phyloP scores from a whole-genome alignment of 108 stramenopile genomes.

The Hondaea fermentalgiana region DNA sequence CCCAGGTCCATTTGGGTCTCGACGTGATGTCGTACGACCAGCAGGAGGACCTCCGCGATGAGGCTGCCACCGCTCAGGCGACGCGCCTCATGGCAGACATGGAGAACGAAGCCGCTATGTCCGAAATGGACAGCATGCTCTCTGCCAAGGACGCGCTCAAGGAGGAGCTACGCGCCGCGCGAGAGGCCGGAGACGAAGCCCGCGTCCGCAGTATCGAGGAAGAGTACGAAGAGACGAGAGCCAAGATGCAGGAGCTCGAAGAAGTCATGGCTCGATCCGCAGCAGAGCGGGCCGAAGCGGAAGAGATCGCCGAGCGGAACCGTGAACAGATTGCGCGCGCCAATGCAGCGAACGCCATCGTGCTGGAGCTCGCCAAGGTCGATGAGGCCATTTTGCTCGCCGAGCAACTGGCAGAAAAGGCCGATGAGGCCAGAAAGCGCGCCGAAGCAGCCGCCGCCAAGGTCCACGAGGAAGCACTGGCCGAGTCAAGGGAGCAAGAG shows the following conservation, averaged over 20 bases:
- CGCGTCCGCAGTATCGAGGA: background rate
- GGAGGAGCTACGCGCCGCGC: background rate
- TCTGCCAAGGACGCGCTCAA: background rate
- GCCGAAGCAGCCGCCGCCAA: background rate
- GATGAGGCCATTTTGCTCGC: background rate
- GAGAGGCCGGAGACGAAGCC: background rate
- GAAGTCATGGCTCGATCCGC: background rate
- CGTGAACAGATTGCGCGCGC: background rate
- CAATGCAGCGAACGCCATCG: slow-evolving; percentile 2
- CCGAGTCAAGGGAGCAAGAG: background rate
- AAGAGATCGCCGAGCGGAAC: slow-evolving; percentile 64
- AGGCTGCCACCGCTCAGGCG: background rate
- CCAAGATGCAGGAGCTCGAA: background rate
- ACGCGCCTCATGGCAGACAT: background rate
- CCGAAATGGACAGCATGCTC: background rate
- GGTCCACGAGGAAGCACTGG: background rate
- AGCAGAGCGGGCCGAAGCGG: slow-evolving; percentile 60
- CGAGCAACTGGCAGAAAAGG: background rate
- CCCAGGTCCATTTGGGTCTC: background rate
- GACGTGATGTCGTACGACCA: slow-evolving; percentile 2
- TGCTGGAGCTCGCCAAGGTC: background rate
- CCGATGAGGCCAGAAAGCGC: background rate
- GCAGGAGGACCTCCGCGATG: background rate
- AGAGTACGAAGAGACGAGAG: background rate
- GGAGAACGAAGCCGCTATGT: background rate